Conservation (phyloP, 805 yeast genomes). For the Spathaspora sp. region DNA sequence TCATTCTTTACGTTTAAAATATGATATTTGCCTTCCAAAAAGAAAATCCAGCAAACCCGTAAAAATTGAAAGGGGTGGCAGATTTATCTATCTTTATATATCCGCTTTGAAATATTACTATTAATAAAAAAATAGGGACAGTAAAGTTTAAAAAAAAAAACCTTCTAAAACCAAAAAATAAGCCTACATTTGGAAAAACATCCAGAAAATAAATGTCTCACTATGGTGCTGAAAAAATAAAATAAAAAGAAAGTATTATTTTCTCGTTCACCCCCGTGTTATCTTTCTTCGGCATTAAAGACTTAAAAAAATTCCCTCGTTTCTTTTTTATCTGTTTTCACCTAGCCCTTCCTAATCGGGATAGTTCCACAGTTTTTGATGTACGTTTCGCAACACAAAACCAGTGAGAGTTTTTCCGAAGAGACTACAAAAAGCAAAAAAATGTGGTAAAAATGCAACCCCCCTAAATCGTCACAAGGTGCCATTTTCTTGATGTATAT, state of each 20-base stretch:
- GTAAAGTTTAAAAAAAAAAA: neutral
- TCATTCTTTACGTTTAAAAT: neutral
- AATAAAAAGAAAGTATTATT: neutral
- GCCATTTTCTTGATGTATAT: neutral
- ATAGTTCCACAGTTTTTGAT: neutral
- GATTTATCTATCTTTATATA: neutral
- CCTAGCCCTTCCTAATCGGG: neutral
- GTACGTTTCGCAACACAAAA: neutral
- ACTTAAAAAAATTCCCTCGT: neutral
- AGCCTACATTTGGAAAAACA: neutral
- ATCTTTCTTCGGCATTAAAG: neutral
- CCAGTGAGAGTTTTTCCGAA: conserved; percentile 1
- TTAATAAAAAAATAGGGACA: neutral
- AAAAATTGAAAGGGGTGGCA: neutral
- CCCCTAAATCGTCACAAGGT: neutral
- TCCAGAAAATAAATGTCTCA: neutral
- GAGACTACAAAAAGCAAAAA: neutral
- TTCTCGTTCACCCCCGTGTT: conserved; percentile 1
- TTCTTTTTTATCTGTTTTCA: neutral
- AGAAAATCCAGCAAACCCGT: neutral
- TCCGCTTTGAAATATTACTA: neutral
- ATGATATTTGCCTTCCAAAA: neutral
- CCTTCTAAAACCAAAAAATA: neutral
- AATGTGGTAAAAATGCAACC: conserved; percentile 1
- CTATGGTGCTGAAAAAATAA: neutral